phyloP scores from a whole-genome alignment of 139 green algal genomes.

The Micractinium sp. region DNA sequence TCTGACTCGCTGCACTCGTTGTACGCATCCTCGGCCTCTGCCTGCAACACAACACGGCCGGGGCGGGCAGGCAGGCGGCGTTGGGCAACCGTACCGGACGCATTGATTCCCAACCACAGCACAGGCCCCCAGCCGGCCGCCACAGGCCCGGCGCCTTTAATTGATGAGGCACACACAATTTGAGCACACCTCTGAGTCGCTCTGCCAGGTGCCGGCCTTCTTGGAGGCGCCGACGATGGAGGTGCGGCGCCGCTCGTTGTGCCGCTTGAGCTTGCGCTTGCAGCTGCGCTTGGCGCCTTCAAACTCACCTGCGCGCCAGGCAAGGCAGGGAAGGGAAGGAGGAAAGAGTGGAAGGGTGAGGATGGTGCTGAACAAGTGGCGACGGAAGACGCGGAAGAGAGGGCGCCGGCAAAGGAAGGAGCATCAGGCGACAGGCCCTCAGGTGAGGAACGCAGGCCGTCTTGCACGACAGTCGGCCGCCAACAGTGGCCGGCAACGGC shows the following conservation, averaged over 20 bases:
- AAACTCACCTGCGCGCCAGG: conserved; percentile 20
- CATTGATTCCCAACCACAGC: no score
- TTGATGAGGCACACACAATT: no score
- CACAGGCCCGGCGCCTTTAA: no score
- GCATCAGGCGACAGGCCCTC: not conserved
- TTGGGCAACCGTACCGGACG: no score
- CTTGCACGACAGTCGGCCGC: not conserved
- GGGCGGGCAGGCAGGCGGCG: no score
- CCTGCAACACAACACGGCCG: not conserved
- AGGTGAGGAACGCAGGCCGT: not conserved
- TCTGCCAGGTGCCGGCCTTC: not conserved
- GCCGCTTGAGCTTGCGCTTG: conserved; percentile 33
- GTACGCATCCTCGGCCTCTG: not conserved
- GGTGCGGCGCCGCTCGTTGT: conserved; percentile 39
- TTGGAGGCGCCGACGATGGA: not conserved
- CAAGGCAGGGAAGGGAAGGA: not conserved
- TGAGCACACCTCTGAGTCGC: not conserved
- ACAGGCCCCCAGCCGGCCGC: not conserved
- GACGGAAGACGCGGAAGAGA: no score
- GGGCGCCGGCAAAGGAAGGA: not conserved
- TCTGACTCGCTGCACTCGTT: not conserved
- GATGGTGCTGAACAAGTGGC: not conserved
- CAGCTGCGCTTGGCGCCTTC: conserved; percentile 34
- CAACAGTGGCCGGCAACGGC: not conserved
- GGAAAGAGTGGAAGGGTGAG: not conserved